Evolutionary conservation across 768 basidiomycete species (phyloP), one percentile per base, ranked within the genome.

Genomic region (Clitopilus hobsonii): DNA sequence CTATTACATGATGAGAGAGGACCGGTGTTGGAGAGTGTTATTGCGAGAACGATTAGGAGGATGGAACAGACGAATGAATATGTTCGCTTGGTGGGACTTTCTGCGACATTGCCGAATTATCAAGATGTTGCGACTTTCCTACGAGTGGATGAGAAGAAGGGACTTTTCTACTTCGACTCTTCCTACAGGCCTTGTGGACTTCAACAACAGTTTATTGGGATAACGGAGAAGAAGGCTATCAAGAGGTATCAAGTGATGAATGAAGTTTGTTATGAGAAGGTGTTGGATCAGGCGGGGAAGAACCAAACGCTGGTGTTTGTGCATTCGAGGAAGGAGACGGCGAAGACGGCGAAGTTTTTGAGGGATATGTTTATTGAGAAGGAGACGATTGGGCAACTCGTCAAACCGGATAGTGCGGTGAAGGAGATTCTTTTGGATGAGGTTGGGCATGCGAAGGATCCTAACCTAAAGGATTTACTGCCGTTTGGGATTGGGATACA

Each of bases 211-310:
- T 98, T 98, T 71, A 85, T 98, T 56, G 97, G 97, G 38, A 85
- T 99, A 55, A 98, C 96, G 0, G 97, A 98, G 77, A 98, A 98
- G 81, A 98, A 97, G 70, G 97, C 97, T 0, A 98, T 98, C 79
- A 98, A 96, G 69, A 86, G 97, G 5, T 94, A 95, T 66, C 96
- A 98, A 68, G 86, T 98, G 58, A 96, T 92, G 81, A 99, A 99
- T 70, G 95, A 98, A 67, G 94, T 98, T 20, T 96, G 95, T 71
- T 99, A 99, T 75, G 96, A 98, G 70, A 99, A 98, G 74, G 89
- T 98, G 2, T 82, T 98, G 22, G 94, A 98, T 60, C 93, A 98
- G 63, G 83, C 77, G 0, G 78, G 79, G 8, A 93, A 92, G 75
- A 91, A 95, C 57, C 94, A 96, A 67, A 91, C 90, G 0, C 80